A percentile compares a stretch with the other conserved stretches of the same genome.
These are phyloP conservation scores for Trichosporon sp. DNA, from an alignment of 1,284 basidiomycete species.

Conservation along the genomic window DNA sequence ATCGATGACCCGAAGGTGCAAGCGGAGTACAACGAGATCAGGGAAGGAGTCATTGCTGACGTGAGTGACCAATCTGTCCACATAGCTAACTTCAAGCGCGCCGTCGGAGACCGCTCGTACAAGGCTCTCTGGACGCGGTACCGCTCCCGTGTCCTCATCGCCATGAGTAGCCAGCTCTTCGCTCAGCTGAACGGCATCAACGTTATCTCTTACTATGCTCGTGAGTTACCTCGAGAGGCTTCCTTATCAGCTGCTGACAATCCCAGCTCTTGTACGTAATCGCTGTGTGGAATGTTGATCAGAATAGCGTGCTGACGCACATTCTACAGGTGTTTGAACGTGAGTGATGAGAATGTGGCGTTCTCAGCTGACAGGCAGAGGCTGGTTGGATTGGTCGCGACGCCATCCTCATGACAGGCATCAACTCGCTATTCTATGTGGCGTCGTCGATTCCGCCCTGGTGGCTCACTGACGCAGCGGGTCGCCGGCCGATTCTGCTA, in stretches of 20 bases:
- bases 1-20: conserved; percentile 71
- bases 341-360: conserved; percentile 48
- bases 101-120: conserved; percentile 82
- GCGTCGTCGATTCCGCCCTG: conserved; percentile 85
- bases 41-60: conserved; percentile 79
- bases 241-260: conserved; percentile 9
- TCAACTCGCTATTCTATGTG: conserved; percentile 86
- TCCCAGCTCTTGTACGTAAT: conserved; percentile 52
- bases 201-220: conserved; percentile 93
- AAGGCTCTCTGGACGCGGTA: conserved; percentile 83
- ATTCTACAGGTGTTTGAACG: conserved; percentile 73
- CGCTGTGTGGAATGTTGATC: conserved; percentile 21
- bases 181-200: conserved; percentile 95
- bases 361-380: conserved; percentile 61
- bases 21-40: conserved; percentile 90
- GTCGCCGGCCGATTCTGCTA: conserved; percentile 85
- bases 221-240: conserved; percentile 50
- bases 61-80: conserved; percentile 58
- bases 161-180: conserved; percentile 97
- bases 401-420: conserved; percentile 95
- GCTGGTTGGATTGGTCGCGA: conserved; percentile 98
- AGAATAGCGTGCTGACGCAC: conserved; percentile 49
- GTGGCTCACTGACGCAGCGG: conserved; percentile 93
- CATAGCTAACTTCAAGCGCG: conserved; percentile 54
- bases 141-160: conserved; percentile 84